phyloP scores from a whole-genome alignment of 1,284 basidiomycete species.

The Bjerkandera adusta region DNA sequence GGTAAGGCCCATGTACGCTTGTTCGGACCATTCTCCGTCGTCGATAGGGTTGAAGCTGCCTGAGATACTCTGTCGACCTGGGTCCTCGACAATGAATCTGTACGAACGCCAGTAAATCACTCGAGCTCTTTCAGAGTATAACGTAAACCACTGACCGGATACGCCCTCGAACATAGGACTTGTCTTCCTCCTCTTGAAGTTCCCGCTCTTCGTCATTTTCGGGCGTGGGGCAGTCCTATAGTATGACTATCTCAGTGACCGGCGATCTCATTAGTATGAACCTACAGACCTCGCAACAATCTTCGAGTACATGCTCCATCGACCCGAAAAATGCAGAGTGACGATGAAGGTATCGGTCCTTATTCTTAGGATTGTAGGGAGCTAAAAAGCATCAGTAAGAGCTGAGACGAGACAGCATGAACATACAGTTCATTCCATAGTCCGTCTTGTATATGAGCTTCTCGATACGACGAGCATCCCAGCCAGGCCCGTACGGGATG shows the following conservation, averaged over 20 bases:
- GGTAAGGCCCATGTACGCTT: constrained; percentile 52
- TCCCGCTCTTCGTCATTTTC: constrained; percentile 49
- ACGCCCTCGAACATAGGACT: constrained; percentile 50
- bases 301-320: constrained; percentile 51
- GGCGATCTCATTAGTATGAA: too few species aligned
- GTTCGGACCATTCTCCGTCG: constrained; percentile 61
- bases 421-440: constrained; percentile 43
- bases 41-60: constrained; percentile 66
- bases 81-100: constrained; percentile 57
- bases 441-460: constrained; percentile 55
- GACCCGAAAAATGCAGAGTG: constrained; percentile 64
- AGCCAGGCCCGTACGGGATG: constrained; percentile 62
- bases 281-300: constrained; percentile 56
- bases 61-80: constrained; percentile 56
- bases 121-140: not conserved
- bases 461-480: constrained; percentile 56
- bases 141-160: constrained; percentile 37
- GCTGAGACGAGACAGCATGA: not conserved
- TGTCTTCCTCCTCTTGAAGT: constrained; percentile 50
- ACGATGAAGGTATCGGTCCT: constrained; percentile 54
- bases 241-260: not conserved
- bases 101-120: not conserved
- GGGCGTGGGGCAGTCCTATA: constrained; percentile 48
- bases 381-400: constrained; percentile 31
- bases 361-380: constrained; percentile 60